phyloP scores from a whole-genome alignment of 2,329 filamentous ascomycete species.

The Pseudocercospora pini-densiflorae region DNA sequence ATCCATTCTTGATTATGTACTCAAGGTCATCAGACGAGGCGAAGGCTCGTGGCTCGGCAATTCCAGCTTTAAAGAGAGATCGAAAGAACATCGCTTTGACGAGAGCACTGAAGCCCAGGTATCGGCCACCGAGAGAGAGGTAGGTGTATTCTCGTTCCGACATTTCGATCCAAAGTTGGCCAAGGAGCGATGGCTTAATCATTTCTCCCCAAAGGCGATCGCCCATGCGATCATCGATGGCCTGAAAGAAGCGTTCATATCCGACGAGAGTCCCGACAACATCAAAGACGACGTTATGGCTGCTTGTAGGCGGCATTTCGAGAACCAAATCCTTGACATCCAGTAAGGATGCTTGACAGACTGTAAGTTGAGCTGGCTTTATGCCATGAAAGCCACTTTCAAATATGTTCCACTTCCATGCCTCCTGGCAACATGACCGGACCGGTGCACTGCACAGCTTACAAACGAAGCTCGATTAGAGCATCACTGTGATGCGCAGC shows the following conservation, averaged over 20 bases:
- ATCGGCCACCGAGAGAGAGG: conserved; percentile 49
- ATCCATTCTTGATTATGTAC: conserved; percentile 44
- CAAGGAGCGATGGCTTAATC: conserved; percentile 49
- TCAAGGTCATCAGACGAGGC: conserved; percentile 48
- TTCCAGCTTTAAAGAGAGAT: conserved; percentile 50
- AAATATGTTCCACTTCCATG: no score
- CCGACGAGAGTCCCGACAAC: conserved; percentile 56
- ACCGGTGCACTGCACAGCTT: not conserved
- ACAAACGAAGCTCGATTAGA: not conserved
- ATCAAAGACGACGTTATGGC: conserved; percentile 36
- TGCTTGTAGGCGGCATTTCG: conserved; percentile 7
- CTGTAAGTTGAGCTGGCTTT: no score
- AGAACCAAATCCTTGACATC: not conserved
- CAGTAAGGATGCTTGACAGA: no score
- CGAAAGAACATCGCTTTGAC: conserved; percentile 55
- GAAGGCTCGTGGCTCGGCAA: conserved; percentile 47
- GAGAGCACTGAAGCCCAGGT: conserved; percentile 47
- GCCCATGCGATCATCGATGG: conserved; percentile 48
- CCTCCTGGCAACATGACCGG: not conserved
- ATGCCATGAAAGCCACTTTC: no score
- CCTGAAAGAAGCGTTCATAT: conserved; percentile 49
- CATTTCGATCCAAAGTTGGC: conserved; percentile 52
- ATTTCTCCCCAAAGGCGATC: conserved; percentile 42
- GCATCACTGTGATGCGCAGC: no score
- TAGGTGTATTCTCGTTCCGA: conserved; percentile 56